Conservation (phyloP, 2,329 filamentous ascomycete species). For the Aspergillus ochraceus region DNA sequence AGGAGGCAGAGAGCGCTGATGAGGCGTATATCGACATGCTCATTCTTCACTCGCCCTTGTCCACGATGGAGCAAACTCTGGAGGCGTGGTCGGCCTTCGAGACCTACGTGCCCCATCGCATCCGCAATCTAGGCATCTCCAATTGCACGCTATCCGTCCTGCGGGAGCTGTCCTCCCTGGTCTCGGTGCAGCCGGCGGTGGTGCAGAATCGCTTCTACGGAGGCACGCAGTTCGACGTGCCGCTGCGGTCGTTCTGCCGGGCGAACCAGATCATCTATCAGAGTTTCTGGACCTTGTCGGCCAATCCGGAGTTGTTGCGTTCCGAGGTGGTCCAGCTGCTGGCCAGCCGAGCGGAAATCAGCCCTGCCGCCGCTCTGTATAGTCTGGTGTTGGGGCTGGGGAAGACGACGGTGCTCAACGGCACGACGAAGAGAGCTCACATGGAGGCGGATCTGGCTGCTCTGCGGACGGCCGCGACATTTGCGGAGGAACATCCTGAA, state of each 20-base stretch:
- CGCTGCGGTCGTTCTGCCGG: constrained; percentile 58
- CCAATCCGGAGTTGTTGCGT: constrained; percentile 54
- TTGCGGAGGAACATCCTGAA: constrained; percentile 46
- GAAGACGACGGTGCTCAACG: constrained; percentile 54
- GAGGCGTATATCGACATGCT: constrained; percentile 58
- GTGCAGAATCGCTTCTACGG: constrained; percentile 76
- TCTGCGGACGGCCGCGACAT: constrained; percentile 41
- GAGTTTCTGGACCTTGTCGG: constrained; percentile 63
- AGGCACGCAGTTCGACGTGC: constrained; percentile 59
- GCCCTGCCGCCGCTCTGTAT: constrained; percentile 54
- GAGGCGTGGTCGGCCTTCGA: constrained; percentile 68
- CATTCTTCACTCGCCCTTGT: constrained; percentile 59
- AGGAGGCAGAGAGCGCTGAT: constrained; percentile 29
- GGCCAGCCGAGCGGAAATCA: constrained; percentile 45
- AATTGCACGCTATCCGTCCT: constrained; percentile 66
- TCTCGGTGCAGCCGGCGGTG: constrained; percentile 57
- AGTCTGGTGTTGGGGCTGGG: constrained; percentile 56
- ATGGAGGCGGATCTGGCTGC: constrained; percentile 56
- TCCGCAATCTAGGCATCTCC: constrained; percentile 72
- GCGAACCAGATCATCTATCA: constrained; percentile 57
- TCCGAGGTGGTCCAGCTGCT: constrained; percentile 52
- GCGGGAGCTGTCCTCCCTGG: constrained; percentile 47
- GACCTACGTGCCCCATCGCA: constrained; percentile 62
- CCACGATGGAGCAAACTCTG: constrained; percentile 54
- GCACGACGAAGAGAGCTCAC: constrained; percentile 53